Evolutionary conservation across 2,329 filamentous ascomycete genomes (phyloP).

Genomic region (Tolypocladium pustulatum): DNA sequence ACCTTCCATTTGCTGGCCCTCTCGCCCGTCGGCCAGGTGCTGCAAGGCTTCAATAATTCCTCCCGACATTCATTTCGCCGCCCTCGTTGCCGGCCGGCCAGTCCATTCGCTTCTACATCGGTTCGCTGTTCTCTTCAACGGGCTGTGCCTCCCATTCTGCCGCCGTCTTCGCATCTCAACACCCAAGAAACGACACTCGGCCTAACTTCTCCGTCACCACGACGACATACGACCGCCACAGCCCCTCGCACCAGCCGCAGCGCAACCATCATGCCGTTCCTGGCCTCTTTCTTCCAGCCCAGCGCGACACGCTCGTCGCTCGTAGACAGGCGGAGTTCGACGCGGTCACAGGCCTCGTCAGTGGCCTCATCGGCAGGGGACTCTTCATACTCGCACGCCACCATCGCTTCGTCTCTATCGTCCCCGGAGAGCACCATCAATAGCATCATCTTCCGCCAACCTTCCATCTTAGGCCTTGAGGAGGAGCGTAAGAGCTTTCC

Average conservation of each 20-base stretch:
- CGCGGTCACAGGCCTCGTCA: constrained; percentile 33
- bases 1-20: not conserved
- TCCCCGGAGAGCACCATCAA: constrained; percentile 44
- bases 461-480: constrained; percentile 45
- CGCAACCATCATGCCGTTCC: not conserved
- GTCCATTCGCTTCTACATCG: not conserved
- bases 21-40: not conserved
- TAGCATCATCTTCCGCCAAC: constrained; percentile 47
- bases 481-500: constrained; percentile 44
- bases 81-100: not conserved
- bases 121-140: not conserved
- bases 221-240: not conserved
- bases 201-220: not conserved
- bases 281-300: not conserved
- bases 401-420: constrained; percentile 28
- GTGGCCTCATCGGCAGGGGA: constrained; percentile 27
- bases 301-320: not conserved
- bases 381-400: constrained; percentile 29
- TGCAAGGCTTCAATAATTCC: not conserved
- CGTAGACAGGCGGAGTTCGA: constrained; percentile 24
- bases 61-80: not conserved
- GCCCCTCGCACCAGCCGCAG: not conserved
- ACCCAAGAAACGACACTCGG: not conserved
- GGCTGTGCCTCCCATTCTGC: not conserved
- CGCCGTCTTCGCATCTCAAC: not conserved